A percentile compares a stretch with the other conserved stretches of the same genome.
Evolutionary conservation across 2,329 filamentous ascomycete species (phyloP).

Genomic region (Fonsecaea monophora): DNA sequence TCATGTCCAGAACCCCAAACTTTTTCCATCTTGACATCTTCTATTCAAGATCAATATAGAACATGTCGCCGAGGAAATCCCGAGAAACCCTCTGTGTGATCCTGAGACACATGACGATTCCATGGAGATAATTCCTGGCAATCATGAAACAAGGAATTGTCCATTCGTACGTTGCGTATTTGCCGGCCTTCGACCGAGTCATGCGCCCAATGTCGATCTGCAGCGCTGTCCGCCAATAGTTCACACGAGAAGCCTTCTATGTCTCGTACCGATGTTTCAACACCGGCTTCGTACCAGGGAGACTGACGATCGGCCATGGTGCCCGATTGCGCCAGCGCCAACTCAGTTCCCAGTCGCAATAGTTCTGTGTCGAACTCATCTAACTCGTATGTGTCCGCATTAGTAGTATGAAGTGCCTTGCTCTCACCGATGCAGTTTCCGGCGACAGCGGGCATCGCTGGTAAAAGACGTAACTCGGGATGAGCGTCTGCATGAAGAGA

Average conservation of each 20-base stretch:
- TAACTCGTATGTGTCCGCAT: not conserved
- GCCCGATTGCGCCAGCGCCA: not conserved
- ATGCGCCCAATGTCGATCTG: not conserved
- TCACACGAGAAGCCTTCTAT: not conserved
- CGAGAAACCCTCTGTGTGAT: slow-evolving; percentile 18
- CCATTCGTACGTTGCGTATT: not conserved
- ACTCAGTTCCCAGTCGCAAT: not conserved
- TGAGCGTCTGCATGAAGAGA: not conserved
- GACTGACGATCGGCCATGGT: not conserved
- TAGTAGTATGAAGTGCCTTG: not conserved
- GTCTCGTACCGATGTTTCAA: not conserved
- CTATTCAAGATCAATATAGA: slow-evolving; percentile 24
- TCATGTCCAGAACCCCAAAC: not conserved
- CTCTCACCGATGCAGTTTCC: not conserved
- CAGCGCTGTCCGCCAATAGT: not conserved
- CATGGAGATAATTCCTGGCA: not conserved
- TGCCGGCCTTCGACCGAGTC: not conserved
- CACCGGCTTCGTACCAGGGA: not conserved
- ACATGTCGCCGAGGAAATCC: slow-evolving; percentile 30
- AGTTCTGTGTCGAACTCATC: slow-evolving; percentile 17
- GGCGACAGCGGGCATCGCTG: not conserved
- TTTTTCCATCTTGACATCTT: not conserved
- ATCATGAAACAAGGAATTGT: not conserved
- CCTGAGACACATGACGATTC: slow-evolving; percentile 9
- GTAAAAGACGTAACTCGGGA: not conserved